Base-by-base conservation (phyloP, 2,329 filamentous ascomycete genomes). In the Alternaria ventricosa region DNA sequence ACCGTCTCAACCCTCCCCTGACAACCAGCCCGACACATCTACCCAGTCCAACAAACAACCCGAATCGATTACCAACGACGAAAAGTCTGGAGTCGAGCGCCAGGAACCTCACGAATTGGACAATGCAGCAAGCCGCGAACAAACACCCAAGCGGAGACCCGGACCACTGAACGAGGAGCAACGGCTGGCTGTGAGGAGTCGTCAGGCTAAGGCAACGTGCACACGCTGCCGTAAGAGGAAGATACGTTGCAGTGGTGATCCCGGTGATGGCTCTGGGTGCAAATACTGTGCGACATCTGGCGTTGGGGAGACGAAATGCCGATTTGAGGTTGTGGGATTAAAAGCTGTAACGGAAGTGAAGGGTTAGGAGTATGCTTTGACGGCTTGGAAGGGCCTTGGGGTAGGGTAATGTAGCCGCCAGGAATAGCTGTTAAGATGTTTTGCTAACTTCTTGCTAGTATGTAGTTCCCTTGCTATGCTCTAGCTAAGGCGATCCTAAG, bases 201-300 rank as follows among this genome's bases (percentile, higher is more conserved):
- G 30, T 36, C 30, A 8, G 3, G 30, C 30, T 7, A 33, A 15
- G 30, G 8, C 1, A 15, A 33, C 30, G 95, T 98, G 95, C 79
- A 88, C 89, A 33, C 89, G 95, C 69, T 98, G 95, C 81, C 89
- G 95, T 65, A 94, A 95, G 82, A 88, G 95, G 63, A 98, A 98
- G 84, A 98, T 98, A 72, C 91, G 93, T 71, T 98, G 95, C 82
- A 97, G 92, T 74, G 95, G 95, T 47, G 93, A 97, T 76, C 85
- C 87, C 30, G 91, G 91, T 28, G 88, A 90, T 74, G 91, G 91
- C n/a, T 82, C 84, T 43, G 89, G 90, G 18, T 98, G 95, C 80
- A 84, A 86, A 11, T 96, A 94, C 79, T 98, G 95, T 83, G 90
- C 1, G 13, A 36, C 0, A 36, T 36, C 1, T 15, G 15, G 33